Percentiles rank a stretch among this genome's conserved stretches.
These are phyloP conservation scores for Ceratobasidium papillatum DNA, from an alignment of 1,284 basidiomycete genomes.

Conservation along the genomic window DNA sequence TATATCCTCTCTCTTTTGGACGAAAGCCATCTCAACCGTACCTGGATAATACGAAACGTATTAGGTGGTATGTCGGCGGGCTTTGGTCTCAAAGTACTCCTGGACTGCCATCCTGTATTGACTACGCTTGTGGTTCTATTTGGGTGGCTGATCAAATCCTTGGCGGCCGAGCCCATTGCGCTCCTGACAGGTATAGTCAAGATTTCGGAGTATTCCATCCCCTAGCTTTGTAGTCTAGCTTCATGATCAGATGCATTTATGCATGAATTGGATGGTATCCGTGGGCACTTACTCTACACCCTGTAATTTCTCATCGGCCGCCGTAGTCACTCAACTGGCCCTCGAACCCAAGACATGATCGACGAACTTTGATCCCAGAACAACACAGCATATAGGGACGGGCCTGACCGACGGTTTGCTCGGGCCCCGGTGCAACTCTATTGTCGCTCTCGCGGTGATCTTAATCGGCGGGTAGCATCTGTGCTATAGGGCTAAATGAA, in stretches of 20 bases:
- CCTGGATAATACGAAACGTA: constrained; percentile 86
- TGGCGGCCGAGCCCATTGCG: constrained; percentile 66
- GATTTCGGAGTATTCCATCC: constrained; percentile 82
- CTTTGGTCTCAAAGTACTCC: constrained; percentile 74
- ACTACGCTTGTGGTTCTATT: constrained; percentile 79
- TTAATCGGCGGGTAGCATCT: background rate
- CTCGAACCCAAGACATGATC: background rate
- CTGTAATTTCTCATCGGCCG: background rate
- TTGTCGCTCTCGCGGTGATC: background rate
- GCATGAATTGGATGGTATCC: background rate
- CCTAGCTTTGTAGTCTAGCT: constrained; percentile 53
- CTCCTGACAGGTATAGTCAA: constrained; percentile 67
- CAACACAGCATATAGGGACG: constrained; percentile 4
- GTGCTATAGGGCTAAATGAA: background rate
- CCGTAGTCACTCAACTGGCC: background rate
- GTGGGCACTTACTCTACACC: background rate
- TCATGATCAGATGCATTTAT: background rate
- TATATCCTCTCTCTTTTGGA: constrained; percentile 54
- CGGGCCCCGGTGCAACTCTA: constrained; percentile 11
- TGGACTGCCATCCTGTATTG: constrained; percentile 77
- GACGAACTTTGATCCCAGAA: background rate
- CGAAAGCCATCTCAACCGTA: constrained; percentile 75
- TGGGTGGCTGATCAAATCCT: constrained; percentile 80
- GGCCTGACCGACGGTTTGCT: background rate
- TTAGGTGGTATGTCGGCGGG: constrained; percentile 85